phyloP scores from a whole-genome alignment of 768 basidiomycete species.

The Rickenella mellea region DNA sequence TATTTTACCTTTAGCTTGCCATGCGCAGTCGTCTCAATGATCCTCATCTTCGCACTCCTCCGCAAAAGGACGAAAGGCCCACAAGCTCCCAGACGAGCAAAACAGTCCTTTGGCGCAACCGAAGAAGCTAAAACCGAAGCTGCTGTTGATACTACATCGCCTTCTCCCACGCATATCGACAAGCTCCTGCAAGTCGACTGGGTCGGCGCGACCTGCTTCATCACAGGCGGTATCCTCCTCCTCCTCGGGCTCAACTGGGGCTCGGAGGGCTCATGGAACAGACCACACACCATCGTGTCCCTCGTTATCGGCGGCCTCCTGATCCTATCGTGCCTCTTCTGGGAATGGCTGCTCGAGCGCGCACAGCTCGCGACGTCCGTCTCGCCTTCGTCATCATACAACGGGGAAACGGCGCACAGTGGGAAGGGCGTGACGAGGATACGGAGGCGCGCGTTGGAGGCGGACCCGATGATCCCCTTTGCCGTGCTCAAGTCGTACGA shows the following conservation, averaged over 20 bases:
- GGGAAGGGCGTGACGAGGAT: not conserved
- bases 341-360: slow-evolving; percentile 33
- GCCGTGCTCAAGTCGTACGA: slow-evolving; percentile 33
- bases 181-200: slow-evolving; percentile 33
- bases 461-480: slow-evolving; percentile 38
- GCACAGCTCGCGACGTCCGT: slow-evolving; percentile 1
- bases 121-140: not conserved
- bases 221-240: slow-evolving; percentile 33
- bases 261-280: slow-evolving; percentile 30
- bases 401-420: not conserved
- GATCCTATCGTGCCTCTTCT: slow-evolving; percentile 28
- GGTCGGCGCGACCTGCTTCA: slow-evolving; percentile 35
- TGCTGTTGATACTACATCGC: no score
- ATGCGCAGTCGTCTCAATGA: slow-evolving; percentile 22
- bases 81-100: slow-evolving; percentile 7
- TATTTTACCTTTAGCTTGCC: slow-evolving; percentile 25
- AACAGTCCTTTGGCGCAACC: no score
- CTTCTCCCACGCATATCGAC: no score
- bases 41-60: slow-evolving; percentile 32
- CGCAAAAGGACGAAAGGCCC: slow-evolving; percentile 20
- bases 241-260: slow-evolving; percentile 45
- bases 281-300: slow-evolving; percentile 34
- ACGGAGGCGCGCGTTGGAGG: slow-evolving; percentile 2
- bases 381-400: not conserved
- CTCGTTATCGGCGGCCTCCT: slow-evolving; percentile 35